phyloP scores from a whole-genome alignment of 2,329 filamentous ascomycete species.

The Chalara sp. region DNA sequence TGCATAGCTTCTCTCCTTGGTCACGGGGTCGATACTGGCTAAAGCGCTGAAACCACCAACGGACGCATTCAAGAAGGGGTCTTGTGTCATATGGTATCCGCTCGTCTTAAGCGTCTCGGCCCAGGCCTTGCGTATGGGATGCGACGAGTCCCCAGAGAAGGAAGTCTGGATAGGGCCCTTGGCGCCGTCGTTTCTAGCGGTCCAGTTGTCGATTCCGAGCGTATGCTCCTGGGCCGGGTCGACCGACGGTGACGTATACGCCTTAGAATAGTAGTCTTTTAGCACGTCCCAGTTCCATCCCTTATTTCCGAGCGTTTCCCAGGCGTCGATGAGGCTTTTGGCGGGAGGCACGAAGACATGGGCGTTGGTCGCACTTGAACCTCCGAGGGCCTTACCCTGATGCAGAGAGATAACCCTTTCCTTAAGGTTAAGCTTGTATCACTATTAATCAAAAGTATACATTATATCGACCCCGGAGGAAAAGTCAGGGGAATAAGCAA shows the following conservation, averaged over 20 bases:
- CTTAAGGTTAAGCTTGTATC: too few species aligned
- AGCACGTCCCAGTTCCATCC: slow-evolving; percentile 37
- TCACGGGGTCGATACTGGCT: not conserved
- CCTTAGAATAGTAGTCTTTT: slow-evolving; percentile 36
- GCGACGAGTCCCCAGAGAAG: not conserved
- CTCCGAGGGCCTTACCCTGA: slow-evolving; percentile 14
- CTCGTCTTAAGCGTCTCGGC: too few species aligned
- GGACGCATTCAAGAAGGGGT: not conserved
- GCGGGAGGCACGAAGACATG: slow-evolving; percentile 9
- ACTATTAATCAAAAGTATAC: too few species aligned
- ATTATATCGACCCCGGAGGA: too few species aligned
- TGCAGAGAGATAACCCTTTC: not conserved
- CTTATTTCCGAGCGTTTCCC: slow-evolving; percentile 33
- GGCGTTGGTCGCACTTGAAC: slow-evolving; percentile 20
- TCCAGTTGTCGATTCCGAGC: not conserved
- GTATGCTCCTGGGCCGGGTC: too few species aligned
- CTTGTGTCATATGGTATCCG: not conserved
- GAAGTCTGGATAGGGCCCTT: not conserved
- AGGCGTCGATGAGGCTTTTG: slow-evolving; percentile 35
- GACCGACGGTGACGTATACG: too few species aligned
- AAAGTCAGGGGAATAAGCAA: too few species aligned
- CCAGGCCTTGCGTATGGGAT: too few species aligned
- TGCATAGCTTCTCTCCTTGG: not conserved
- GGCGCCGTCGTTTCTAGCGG: not conserved
- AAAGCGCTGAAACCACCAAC: not conserved